Evolutionary conservation across 129 eudicot species (phyloP), one percentile per base, ranked within the genome.

Genomic region (Helianthus tuberosus): DNA sequence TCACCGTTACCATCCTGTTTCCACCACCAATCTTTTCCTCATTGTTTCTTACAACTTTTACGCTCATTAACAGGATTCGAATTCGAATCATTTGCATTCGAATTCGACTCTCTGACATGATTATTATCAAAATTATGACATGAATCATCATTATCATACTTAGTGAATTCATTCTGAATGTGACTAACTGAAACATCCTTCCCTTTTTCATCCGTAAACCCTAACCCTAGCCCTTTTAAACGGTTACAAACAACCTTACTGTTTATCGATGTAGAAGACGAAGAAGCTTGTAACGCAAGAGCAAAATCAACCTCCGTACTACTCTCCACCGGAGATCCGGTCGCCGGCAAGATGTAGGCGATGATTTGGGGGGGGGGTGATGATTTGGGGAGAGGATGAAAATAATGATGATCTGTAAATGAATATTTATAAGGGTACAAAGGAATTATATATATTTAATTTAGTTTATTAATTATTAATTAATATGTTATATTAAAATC

Each of bases 1-100:
- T 95, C 99, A 53, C 89, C 97, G 77, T 89, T 91, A 12, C 92
- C 97, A 53, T 93, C 99, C 65, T 95, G 99, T 66, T 66, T 95
- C 99, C 99, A 95, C 99, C 99, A 95, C 99, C 99, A 95, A 79
- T 95, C 99, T 68, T 89, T 95, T 38, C 99, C 96, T 96, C 97
- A 91, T 82, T 89, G 99, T 72, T 91, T 89, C 60, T 77, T 75
- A 27, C 83, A 69, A 7, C 16, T 36, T 29, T 75, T 61, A 43
- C 49, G 65, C 54, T 78, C 87, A 70, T 83, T 85, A 68, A 66
- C 55, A 78, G 32, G 38, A 79, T 67, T 81, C 72, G 52, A 68
- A 52, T 7, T 81, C 72, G 63, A 68, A 52, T 7, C 8, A 5
- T 39, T 41, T 9, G 48, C 32, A 78, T 62, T 79, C 75, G 65